Conservation (phyloP, 208 protist genomes). For the Acanthamoeba triangularis region DNA sequence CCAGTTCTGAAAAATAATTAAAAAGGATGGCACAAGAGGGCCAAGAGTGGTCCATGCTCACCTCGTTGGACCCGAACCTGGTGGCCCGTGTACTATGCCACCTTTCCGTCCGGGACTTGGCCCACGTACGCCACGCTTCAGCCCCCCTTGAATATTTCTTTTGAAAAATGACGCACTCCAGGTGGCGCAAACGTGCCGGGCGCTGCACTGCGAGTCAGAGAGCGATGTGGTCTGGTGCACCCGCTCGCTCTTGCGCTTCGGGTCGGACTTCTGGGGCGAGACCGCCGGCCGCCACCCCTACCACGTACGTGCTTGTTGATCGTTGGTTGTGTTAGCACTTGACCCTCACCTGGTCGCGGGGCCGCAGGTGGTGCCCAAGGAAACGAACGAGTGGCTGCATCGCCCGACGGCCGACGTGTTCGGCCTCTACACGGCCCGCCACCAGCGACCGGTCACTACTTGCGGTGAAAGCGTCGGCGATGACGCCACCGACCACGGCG, state of each 20-base stretch:
- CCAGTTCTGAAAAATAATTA: too few species aligned
- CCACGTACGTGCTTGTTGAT: not conserved
- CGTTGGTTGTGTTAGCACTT: too few species aligned
- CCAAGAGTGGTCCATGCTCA: too few species aligned
- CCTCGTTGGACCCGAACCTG: too few species aligned
- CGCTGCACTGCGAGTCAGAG: not conserved
- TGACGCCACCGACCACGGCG: not conserved
- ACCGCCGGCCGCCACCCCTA: not conserved
- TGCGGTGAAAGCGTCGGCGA: not conserved
- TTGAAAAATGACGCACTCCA: too few species aligned
- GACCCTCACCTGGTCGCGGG: not conserved
- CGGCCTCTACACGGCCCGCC: not conserved
- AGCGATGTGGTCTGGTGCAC: not conserved
- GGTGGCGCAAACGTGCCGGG: not conserved
- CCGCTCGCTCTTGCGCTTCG: not conserved
- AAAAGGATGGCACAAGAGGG: too few species aligned
- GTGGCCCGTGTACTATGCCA: too few species aligned
- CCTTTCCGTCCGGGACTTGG: too few species aligned
- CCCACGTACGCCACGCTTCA: too few species aligned
- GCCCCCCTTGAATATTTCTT: too few species aligned
- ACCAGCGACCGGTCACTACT: not conserved
- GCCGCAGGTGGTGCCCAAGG: not conserved
- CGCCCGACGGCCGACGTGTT: not conserved
- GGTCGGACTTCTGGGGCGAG: slow-evolving; percentile 27
- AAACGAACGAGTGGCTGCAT: not conserved